Evolutionary conservation across 805 yeast genomes (phyloP), one percentile per base, ranked within the genome.

Genomic region (Candida xiaguanensis): DNA sequence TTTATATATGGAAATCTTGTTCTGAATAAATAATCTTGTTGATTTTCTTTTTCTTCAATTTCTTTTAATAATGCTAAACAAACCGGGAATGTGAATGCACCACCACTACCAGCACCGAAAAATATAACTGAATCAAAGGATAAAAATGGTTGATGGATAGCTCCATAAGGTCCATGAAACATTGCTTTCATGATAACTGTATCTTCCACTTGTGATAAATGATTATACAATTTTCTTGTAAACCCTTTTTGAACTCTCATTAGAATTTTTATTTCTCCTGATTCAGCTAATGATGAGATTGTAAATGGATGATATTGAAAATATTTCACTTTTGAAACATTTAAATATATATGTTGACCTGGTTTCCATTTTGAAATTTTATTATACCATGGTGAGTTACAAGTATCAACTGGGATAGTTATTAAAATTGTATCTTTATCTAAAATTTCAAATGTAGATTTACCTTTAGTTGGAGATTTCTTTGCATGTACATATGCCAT

Each of bases 291-390:
- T 33, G 70, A 61, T 4, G 70, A 49, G 34, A 72, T 67, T 2
- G 78, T 71, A 49, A 73, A 73, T 1, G 78, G 78, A 49, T 73
- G 78, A 44, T 56, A 58, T 43, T 70, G 75, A 30, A 67, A 45
- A 7, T 46, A 43, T 2, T 59, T 55, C 12, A 71, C 63, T 40
- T 59, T 59, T 4, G 61, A 49, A 8, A 72, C 70, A 33, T 59
- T 67, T 11, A 73, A 49, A 27, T 56, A 59, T 12, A 71, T 59
- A 46, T 72, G 75, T 47, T 72, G 77, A 4, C 77, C 77, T 0
- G 77, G 63, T 36, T 59, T 58, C 78, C 78, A 73, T 16, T 57
- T 57, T 13, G 66, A 58, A 24, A 59, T 46, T 5, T 25, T 34
- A 40, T 48, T 42, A 45, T 53, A 61, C 65, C 70, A 66, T 26